Percentiles rank a stretch among this genome's conserved stretches.
Evolutionary conservation across 1,139 yeast genomes (phyloP).

Genomic region (Hanseniaspora uvarum): DNA sequence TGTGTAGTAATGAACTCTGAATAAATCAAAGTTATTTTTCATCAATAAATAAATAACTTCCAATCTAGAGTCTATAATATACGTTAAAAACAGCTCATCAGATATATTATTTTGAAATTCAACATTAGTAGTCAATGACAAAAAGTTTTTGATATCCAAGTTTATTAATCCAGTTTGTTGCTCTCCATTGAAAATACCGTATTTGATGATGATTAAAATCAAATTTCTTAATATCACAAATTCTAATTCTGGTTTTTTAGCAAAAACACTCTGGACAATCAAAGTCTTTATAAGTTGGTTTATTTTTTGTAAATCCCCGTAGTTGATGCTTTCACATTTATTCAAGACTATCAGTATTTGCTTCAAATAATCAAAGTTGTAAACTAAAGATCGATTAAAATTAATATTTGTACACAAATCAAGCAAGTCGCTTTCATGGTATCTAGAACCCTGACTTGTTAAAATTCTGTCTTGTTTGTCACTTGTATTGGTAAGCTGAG

Average conservation of each 20-base stretch:
- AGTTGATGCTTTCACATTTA: neutral
- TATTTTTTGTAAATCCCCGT: neutral
- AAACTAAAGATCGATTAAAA: neutral
- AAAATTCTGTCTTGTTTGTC: neutral
- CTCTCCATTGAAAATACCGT: neutral
- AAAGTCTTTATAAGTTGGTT: slow-evolving; percentile 3
- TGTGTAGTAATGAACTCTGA: neutral
- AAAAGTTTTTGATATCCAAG: neutral
- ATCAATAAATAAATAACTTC: slow-evolving; percentile 11
- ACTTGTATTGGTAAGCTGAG: neutral
- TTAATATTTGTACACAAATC: neutral
- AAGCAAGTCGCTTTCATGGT: neutral
- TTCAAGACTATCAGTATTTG: neutral
- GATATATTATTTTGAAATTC: neutral
- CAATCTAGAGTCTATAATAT: slow-evolving; percentile 9
- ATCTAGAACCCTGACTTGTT: neutral
- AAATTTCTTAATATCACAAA: slow-evolving; percentile 75
- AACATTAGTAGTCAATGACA: neutral
- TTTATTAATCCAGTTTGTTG: slow-evolving; percentile 1
- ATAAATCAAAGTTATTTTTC: slow-evolving; percentile 2
- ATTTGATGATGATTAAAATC: slow-evolving; percentile 39
- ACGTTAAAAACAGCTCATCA: neutral
- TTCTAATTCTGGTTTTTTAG: slow-evolving; percentile 52
- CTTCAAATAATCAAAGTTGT: neutral
- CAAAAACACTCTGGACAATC: neutral